These are phyloP conservation scores for Paragyromitra xinjiangensis DNA, from an alignment of 495 filamentous ascomycete species.

Conservation along the genomic window DNA sequence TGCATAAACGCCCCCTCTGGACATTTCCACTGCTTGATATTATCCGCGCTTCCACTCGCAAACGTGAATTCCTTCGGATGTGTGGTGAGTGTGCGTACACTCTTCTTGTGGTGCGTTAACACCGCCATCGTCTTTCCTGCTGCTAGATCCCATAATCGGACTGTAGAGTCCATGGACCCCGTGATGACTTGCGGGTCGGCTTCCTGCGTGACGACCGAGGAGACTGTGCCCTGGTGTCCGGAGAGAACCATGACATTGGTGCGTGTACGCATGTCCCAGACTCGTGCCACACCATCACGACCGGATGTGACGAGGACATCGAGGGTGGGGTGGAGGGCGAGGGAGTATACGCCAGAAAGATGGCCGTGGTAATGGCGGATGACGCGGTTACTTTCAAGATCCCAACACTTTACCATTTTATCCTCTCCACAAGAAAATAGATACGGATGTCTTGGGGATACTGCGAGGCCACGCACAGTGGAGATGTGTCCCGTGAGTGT, in stretches of 20 bases:
- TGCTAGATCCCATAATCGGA: conserved; percentile 95
- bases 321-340: conserved; percentile 88
- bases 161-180: conserved; percentile 87
- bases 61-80: conserved; percentile 98
- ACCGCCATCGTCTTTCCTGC: conserved; percentile 96
- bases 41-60: conserved; percentile 85
- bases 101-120: conserved; percentile 98
- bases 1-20: conserved; percentile 99
- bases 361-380: conserved; percentile 99
- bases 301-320: conserved; percentile 96
- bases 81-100: conserved; percentile 81
- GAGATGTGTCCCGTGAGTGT: conserved; percentile 98
- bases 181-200: conserved; percentile 95
- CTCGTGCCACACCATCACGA: conserved; percentile 89
- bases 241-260: conserved; percentile 92
- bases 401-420: conserved; percentile 99
- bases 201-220: conserved; percentile 91
- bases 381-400: conserved; percentile 97
- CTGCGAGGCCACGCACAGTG: conserved; percentile 90
- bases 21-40: conserved; percentile 99
- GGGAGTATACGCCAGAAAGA: conserved; percentile 92
- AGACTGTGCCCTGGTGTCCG: conserved; percentile 88
- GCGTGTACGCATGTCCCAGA: conserved; percentile 98
- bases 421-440: conserved; percentile 98
- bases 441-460: conserved; percentile 94